Conservation (phyloP, 139 green algal genomes). For the Chlorella sp. region DNA sequence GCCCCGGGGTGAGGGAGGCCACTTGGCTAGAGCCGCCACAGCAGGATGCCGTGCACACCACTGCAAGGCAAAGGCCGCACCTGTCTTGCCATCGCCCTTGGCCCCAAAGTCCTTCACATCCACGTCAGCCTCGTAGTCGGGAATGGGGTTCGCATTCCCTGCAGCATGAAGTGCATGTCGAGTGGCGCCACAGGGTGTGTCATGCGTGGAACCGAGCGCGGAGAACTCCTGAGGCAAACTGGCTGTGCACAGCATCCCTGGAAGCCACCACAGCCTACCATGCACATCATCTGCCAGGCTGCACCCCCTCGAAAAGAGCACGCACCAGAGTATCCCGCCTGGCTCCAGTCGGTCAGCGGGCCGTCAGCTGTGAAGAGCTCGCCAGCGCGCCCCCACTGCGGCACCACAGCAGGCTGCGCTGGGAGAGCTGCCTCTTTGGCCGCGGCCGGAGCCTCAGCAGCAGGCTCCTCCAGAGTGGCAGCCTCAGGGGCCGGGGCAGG, state of each 20-base stretch:
- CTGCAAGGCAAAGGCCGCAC: neutral
- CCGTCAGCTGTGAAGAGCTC: neutral
- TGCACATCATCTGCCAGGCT: neutral
- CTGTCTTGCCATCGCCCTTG: slow-evolving; percentile 8
- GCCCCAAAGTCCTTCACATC: slow-evolving; percentile 11
- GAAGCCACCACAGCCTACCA: neutral
- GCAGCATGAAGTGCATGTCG: neutral
- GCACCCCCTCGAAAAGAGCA: neutral
- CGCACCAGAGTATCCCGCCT: slow-evolving; percentile 18
- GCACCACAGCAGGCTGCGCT: neutral
- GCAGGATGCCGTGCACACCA: too few species aligned
- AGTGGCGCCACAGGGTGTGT: neutral
- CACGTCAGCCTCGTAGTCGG: neutral
- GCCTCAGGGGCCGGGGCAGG: neutral
- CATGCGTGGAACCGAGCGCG: too few species aligned
- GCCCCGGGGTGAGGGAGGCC: too few species aligned
- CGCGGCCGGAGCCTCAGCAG: neutral
- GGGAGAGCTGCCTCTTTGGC: neutral
- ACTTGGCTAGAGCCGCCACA: too few species aligned
- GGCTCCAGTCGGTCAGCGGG: slow-evolving; percentile 11
- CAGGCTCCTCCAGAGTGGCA: neutral
- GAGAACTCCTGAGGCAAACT: too few species aligned
- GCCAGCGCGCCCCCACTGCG: slow-evolving; percentile 11
- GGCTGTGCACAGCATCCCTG: too few species aligned
- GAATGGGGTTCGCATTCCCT: slow-evolving; percentile 12